phyloP scores from a whole-genome alignment of 495 filamentous ascomycete genomes.

The Neurospora terricola region DNA sequence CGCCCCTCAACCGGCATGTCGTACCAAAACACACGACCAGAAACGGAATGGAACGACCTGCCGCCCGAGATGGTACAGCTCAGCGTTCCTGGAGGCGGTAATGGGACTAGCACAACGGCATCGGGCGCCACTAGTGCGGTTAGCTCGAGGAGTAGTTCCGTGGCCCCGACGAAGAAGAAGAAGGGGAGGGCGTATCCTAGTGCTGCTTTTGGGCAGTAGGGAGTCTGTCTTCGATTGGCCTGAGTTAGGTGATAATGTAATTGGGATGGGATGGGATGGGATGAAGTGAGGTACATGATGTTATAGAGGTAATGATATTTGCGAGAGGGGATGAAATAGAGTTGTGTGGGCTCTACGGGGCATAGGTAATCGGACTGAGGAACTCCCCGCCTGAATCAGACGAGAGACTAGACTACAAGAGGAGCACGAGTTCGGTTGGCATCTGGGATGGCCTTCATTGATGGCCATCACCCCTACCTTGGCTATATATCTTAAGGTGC shows the following conservation, averaged over 20 bases:
- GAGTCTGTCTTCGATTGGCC: background rate
- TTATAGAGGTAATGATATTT: background rate
- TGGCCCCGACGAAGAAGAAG: conserved; percentile 31
- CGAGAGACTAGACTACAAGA: background rate
- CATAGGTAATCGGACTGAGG: background rate
- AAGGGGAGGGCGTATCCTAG: conserved; percentile 40
- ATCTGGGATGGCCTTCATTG: background rate
- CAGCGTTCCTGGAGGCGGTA: background rate
- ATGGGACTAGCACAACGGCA: background rate
- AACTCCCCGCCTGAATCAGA: background rate
- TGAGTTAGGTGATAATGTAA: no score
- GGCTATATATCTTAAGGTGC: background rate
- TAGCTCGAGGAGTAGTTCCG: conserved; percentile 38
- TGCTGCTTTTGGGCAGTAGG: conserved; percentile 38
- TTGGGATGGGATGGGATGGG: background rate
- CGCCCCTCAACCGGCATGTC: conserved; percentile 23
- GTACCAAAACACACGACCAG: conserved; percentile 41
- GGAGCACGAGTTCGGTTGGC: background rate
- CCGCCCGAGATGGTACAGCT: conserved; percentile 38
- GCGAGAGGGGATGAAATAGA: background rate
- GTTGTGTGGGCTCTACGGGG: background rate
- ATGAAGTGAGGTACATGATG: background rate
- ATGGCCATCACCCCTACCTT: background rate
- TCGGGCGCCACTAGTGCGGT: conserved; percentile 12
- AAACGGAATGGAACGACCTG: conserved; percentile 49